Conservation (phyloP, 352 stramenopile genomes). For the Phytophthora pistaciae region DNA sequence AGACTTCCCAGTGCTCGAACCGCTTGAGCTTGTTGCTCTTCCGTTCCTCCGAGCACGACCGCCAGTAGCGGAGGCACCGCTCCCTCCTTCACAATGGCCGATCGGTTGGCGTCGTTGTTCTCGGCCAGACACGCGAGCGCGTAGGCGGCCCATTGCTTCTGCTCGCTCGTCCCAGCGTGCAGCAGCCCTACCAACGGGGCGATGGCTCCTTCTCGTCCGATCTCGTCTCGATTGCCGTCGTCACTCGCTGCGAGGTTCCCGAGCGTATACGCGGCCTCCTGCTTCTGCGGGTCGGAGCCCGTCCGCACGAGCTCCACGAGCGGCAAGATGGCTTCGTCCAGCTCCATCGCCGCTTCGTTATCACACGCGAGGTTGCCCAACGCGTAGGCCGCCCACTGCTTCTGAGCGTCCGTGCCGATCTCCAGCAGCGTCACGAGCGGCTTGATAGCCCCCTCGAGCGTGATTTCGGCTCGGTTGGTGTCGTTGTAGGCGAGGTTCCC, state of each 20-base stretch:
- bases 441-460: slow-evolving; percentile 15
- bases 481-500: slow-evolving; percentile 32
- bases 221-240: slow-evolving; percentile 15
- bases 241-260: slow-evolving; percentile 19
- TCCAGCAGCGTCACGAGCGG: slow-evolving; percentile 16
- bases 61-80: slow-evolving; percentile 11
- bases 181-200: slow-evolving; percentile 20
- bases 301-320: slow-evolving; percentile 25
- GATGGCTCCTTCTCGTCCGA: slow-evolving; percentile 28
- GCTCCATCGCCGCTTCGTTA: slow-evolving; percentile 14
- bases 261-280: slow-evolving; percentile 28
- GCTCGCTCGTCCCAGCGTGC: background rate
- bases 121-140: slow-evolving; percentile 13
- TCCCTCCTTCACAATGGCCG: slow-evolving; percentile 11
- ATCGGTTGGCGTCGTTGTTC: slow-evolving; percentile 10
- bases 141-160: slow-evolving; percentile 18
- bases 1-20: slow-evolving; percentile 12
- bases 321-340: slow-evolving; percentile 26
- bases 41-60: slow-evolving; percentile 5
- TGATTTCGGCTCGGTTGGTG: slow-evolving; percentile 21
- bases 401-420: slow-evolving; percentile 21
- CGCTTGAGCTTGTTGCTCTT: slow-evolving; percentile 13
- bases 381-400: slow-evolving; percentile 25
- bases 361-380: slow-evolving; percentile 29
- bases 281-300: slow-evolving; percentile 24